Evolutionary conservation across 2,329 filamentous ascomycete species (phyloP).

Genomic region (Hypoxylon sp.): DNA sequence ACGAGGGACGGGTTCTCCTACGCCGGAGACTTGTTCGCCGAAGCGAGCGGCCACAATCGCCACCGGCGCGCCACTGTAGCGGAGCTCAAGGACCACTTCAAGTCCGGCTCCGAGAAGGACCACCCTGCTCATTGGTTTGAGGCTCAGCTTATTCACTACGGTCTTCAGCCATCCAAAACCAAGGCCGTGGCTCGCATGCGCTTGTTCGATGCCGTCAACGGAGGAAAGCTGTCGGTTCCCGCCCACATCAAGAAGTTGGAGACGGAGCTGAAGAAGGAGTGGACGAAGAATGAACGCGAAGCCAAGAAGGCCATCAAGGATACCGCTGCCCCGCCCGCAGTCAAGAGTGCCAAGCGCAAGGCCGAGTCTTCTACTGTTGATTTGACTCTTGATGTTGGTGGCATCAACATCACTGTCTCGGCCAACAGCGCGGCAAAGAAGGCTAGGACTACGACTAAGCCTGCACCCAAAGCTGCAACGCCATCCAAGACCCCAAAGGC

Average conservation of each 20-base stretch:
- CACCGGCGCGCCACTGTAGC: slow-evolving; percentile 60
- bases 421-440: slow-evolving; percentile 47
- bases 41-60: slow-evolving; percentile 58
- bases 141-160: slow-evolving; percentile 73
- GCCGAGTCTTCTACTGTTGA: slow-evolving; percentile 48
- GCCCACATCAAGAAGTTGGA: slow-evolving; percentile 63
- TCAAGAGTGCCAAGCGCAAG: slow-evolving; percentile 50
- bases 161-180: slow-evolving; percentile 65
- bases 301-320: slow-evolving; percentile 57
- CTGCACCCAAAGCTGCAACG: slow-evolving; percentile 24
- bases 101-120: slow-evolving; percentile 58
- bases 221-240: slow-evolving; percentile 63
- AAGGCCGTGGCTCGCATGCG: slow-evolving; percentile 71
- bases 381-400: slow-evolving; percentile 46
- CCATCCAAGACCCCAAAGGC: slow-evolving; percentile 22
- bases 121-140: slow-evolving; percentile 71
- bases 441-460: slow-evolving; percentile 43
- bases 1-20: slow-evolving; percentile 58
- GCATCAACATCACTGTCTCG: slow-evolving; percentile 49
- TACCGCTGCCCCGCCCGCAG: neutral
- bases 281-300: slow-evolving; percentile 63
- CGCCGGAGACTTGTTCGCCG: slow-evolving; percentile 59
- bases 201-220: slow-evolving; percentile 67
- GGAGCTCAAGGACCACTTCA: slow-evolving; percentile 62
- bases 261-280: slow-evolving; percentile 68